phyloP scores from a whole-genome alignment of 495 filamentous ascomycete genomes.

The Clohesyomyces aquaticus region DNA sequence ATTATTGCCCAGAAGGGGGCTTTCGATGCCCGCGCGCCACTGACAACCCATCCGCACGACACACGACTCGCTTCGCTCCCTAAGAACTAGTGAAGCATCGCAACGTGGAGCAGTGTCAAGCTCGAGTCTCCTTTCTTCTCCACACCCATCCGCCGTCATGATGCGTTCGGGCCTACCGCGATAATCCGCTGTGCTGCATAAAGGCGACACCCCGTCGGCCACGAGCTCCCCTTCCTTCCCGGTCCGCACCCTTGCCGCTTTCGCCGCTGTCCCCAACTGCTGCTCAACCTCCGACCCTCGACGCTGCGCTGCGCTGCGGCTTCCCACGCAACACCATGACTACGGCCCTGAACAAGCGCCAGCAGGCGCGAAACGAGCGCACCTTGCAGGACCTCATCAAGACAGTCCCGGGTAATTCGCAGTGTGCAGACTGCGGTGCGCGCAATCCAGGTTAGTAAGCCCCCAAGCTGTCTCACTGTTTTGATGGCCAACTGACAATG shows the following conservation, averaged over 20 bases:
- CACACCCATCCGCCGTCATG: neutral
- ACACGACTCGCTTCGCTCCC: conserved; percentile 17
- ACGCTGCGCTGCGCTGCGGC: conserved; percentile 9
- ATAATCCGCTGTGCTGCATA: conserved; percentile 2
- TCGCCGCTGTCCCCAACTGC: neutral
- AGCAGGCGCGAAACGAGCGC: conserved; percentile 95
- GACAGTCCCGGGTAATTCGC: conserved; percentile 85
- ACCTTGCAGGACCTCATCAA: conserved; percentile 87
- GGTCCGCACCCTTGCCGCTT: too few relatives aligned
- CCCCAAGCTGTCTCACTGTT: conserved; percentile 11
- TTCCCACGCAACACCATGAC: conserved; percentile 51
- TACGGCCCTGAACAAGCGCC: conserved; percentile 77
- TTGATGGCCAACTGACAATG: conserved; percentile 34
- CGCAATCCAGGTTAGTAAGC: conserved; percentile 80
- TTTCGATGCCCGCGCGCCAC: neutral
- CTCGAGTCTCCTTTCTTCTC: conserved; percentile 22
- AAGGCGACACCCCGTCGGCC: conserved; percentile 5
- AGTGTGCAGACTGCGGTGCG: conserved; percentile 90
- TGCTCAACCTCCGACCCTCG: conserved; percentile 6
- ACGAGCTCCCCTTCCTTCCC: conserved; percentile 6
- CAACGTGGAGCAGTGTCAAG: conserved; percentile 10
- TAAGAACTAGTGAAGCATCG: conserved; percentile 5
- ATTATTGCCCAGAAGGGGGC: neutral
- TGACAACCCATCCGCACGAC: neutral
- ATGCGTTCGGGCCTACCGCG: conserved; percentile 3